Conservation (phyloP, 306 rosid genomes). For the Acacia melanoxylon region DNA sequence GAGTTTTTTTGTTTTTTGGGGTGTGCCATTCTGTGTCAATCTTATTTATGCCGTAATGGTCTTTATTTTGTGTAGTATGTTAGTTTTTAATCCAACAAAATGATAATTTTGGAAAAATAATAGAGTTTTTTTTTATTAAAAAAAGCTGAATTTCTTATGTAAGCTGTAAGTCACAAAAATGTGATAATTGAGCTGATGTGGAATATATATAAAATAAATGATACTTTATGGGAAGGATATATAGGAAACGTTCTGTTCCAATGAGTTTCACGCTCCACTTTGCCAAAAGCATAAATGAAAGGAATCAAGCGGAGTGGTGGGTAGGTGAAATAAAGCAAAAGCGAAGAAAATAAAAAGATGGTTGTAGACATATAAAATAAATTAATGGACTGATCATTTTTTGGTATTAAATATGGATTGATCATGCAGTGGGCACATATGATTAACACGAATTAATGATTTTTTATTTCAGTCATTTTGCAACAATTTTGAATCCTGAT, state of each 20-base stretch:
- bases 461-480: no score
- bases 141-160: not conserved
- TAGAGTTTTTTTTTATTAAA: not conserved
- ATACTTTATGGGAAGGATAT: not conserved
- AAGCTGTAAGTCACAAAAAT: not conserved
- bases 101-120: no score
- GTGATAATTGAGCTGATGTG: not conserved
- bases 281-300: not conserved
- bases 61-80: not conserved
- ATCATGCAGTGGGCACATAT: no score
- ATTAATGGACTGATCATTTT: no score
- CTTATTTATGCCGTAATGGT: not conserved
- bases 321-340: not conserved
- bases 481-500: no score
- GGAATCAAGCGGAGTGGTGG: not conserved
- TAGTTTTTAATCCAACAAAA: no score
- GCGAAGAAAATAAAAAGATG: not conserved
- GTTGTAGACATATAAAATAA: no score
- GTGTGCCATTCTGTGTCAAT: not conserved
- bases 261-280: no score
- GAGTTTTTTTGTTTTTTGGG: no score
- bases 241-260: not conserved
- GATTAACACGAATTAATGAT: no score
- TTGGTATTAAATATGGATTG: no score
- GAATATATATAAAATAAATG: not conserved